A percentile compares a stretch with the other conserved stretches of the same genome.
Conservation (phyloP, 768 basidiomycete genomes). For the Lactarius trivialis region DNA sequence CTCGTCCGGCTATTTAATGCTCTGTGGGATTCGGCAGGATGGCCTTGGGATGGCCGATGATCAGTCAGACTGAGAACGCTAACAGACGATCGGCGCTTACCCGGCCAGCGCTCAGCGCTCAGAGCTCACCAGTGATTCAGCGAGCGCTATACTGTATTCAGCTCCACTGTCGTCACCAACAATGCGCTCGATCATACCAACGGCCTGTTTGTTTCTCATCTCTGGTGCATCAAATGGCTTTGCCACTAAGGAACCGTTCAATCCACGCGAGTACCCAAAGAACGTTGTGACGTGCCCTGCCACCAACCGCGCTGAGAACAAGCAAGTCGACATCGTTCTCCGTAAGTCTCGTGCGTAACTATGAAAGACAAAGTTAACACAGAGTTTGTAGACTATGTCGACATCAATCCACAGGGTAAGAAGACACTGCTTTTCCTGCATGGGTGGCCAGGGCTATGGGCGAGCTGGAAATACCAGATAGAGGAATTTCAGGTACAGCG, state of each 20-base stretch:
- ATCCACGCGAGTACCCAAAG: conserved; percentile 18
- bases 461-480: conserved; percentile 67
- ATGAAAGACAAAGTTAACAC: background rate
- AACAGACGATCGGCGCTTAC: background rate
- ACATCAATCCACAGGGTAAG: conserved; percentile 49
- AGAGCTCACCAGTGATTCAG: too few species aligned
- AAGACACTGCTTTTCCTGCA: conserved; percentile 62
- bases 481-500: conserved; percentile 49
- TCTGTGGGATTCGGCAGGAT: too few species aligned
- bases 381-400: conserved; percentile 38
- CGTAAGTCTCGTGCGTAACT: conserved; percentile 3
- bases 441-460: conserved; percentile 77
- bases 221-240: background rate
- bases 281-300: conserved; percentile 16
- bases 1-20: background rate
- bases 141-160: too few species aligned
- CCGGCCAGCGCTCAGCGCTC: background rate
- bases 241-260: background rate
- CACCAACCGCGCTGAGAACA: conserved; percentile 16
- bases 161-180: background rate
- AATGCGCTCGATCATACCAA: background rate
- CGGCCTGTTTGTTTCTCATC: background rate
- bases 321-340: conserved; percentile 11
- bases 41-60: too few species aligned
- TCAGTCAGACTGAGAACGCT: too few species aligned